Conservation (phyloP, 148 eudicot genomes). For the Rhododendron williamsianum region DNA sequence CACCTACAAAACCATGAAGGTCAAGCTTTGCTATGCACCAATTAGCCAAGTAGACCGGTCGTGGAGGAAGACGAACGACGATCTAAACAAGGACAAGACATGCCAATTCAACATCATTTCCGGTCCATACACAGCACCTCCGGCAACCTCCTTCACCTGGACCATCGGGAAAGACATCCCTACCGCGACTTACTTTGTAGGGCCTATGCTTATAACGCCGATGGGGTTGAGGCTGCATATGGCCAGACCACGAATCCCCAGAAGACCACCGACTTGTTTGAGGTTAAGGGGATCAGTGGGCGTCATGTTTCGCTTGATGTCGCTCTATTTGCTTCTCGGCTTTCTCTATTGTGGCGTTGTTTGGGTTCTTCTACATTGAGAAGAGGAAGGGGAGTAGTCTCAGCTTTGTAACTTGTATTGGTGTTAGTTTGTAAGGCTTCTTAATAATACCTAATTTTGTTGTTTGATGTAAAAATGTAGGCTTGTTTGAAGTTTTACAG, state of each 20-base stretch:
- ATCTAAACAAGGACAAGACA: slow-evolving; percentile 62
- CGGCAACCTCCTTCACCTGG: slow-evolving; percentile 29
- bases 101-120: slow-evolving; percentile 46
- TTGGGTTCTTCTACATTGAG: slow-evolving; percentile 69
- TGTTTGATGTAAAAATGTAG: neutral
- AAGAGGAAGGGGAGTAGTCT: slow-evolving; percentile 33
- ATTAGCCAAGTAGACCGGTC: slow-evolving; percentile 70
- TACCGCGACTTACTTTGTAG: slow-evolving; percentile 59
- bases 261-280: slow-evolving; percentile 34
- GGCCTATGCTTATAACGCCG: slow-evolving; percentile 43
- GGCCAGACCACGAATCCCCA: slow-evolving; percentile 42
- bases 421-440: neutral
- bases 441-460: too few relatives aligned
- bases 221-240: slow-evolving; percentile 32
- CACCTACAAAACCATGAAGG: slow-evolving; percentile 44
- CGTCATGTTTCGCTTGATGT: slow-evolving; percentile 63
- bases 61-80: slow-evolving; percentile 57
- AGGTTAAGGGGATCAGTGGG: slow-evolving; percentile 47
- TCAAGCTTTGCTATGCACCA: slow-evolving; percentile 60
- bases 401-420: neutral
- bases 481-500: neutral
- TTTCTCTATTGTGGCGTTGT: slow-evolving; percentile 53
- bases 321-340: slow-evolving; percentile 60
- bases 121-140: slow-evolving; percentile 23
- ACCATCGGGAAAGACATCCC: slow-evolving; percentile 48